Percentiles rank a stretch among this genome's conserved stretches.
Conservation (phyloP, 805 yeast species). For the Spathaspora girioi region DNA sequence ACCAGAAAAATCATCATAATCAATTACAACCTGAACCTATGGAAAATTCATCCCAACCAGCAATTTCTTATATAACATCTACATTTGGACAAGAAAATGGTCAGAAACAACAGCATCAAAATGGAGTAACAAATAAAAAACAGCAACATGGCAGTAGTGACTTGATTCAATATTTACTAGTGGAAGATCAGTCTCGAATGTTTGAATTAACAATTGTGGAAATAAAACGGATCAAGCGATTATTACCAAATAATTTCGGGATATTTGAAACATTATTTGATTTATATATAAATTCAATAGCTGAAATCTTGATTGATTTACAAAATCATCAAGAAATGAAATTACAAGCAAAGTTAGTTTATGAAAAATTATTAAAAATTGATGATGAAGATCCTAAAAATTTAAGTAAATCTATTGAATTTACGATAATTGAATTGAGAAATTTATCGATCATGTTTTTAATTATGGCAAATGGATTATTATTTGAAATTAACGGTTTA, state of each 20-base stretch:
- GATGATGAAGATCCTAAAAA: slow-evolving; percentile 8
- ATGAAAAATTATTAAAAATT: slow-evolving; percentile 3
- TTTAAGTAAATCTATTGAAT: slow-evolving; percentile 4
- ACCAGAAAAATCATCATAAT: background rate
- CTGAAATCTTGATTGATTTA: slow-evolving; percentile 4
- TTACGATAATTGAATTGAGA: slow-evolving; percentile 13
- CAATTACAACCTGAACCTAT: slow-evolving; percentile 3
- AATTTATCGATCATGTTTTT: slow-evolving; percentile 14
- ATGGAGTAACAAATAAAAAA: background rate
- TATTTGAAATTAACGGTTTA: slow-evolving; percentile 6
- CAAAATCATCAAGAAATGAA: slow-evolving; percentile 6
- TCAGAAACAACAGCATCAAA: background rate
- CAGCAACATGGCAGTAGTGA: background rate
- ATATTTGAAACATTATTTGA: slow-evolving; percentile 5
- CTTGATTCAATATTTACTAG: slow-evolving; percentile 3
- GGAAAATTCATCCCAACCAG: background rate
- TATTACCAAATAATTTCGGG: slow-evolving; percentile 5
- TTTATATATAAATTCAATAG: slow-evolving; percentile 4
- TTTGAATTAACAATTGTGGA: slow-evolving; percentile 9
- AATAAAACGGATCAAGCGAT: slow-evolving; percentile 8
- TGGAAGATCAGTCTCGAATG: slow-evolving; percentile 2
- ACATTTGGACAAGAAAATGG: background rate
- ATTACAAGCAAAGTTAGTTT: slow-evolving; percentile 4
- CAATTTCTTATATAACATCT: slow-evolving; percentile 3
- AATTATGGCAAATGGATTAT: slow-evolving; percentile 18